Percentiles rank a stretch among this genome's conserved stretches.
Evolutionary conservation across 345 rosid genomes (phyloP).

Genomic region (Draba incana): DNA sequence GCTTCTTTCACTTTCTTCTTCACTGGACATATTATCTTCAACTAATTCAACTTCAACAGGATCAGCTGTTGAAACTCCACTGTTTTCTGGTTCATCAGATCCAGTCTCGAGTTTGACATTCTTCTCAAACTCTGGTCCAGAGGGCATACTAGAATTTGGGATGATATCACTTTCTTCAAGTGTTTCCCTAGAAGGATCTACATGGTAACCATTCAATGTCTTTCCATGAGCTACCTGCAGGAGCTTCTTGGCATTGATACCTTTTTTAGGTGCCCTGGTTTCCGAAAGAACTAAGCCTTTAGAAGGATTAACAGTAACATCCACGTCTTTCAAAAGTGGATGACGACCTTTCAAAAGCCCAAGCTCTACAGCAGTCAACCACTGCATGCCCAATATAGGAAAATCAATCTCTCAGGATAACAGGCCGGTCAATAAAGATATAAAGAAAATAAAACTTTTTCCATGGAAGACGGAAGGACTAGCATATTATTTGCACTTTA

Average conservation of each 20-base stretch:
- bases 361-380: slow-evolving; percentile 93
- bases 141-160: slow-evolving; percentile 31
- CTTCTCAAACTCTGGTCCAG: slow-evolving; percentile 41
- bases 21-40: slow-evolving; percentile 46
- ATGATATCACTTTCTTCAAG: slow-evolving; percentile 46
- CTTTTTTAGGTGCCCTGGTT: slow-evolving; percentile 47
- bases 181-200: slow-evolving; percentile 42
- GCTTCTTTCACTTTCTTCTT: slow-evolving; percentile 60
- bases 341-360: slow-evolving; percentile 97
- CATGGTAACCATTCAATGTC: slow-evolving; percentile 49
- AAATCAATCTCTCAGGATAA: slow-evolving; percentile 31
- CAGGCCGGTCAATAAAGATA: background rate
- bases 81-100: slow-evolving; percentile 42
- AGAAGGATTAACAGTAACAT: slow-evolving; percentile 70
- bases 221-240: slow-evolving; percentile 46
- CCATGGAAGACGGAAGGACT: slow-evolving; percentile 14
- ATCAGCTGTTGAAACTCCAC: slow-evolving; percentile 40
- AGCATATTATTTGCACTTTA: slow-evolving; percentile 8
- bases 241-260: slow-evolving; percentile 45
- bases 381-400: slow-evolving; percentile 52
- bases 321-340: slow-evolving; percentile 88
- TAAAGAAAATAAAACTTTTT: background rate
- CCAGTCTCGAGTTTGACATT: slow-evolving; percentile 39
- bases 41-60: slow-evolving; percentile 50
- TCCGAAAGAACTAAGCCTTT: slow-evolving; percentile 59